Evolutionary conservation across 1,139 yeast genomes (phyloP).

Genomic region (Chernovozyma sophiae-reginae): DNA sequence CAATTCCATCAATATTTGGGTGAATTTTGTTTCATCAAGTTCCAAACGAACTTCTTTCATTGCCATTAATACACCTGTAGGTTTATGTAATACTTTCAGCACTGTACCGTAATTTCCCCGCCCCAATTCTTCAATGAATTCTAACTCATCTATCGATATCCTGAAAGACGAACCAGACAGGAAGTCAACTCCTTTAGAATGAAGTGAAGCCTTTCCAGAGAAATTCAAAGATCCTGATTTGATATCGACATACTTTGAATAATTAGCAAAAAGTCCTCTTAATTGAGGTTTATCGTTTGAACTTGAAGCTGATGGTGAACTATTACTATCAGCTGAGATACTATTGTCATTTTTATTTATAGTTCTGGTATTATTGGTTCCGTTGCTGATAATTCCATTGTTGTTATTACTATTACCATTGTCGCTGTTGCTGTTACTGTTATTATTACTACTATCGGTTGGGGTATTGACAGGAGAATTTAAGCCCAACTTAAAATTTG

Average conservation of each 20-base stretch:
- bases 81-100: slow-evolving; percentile 85
- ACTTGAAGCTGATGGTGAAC: not conserved
- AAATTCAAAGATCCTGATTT: slow-evolving; percentile 89
- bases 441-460: not conserved
- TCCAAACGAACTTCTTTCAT: slow-evolving; percentile 95
- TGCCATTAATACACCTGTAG: slow-evolving; percentile 93
- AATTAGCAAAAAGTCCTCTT: slow-evolving; percentile 71
- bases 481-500: slow-evolving; percentile 37
- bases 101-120: slow-evolving; percentile 96
- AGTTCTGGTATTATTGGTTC: not conserved
- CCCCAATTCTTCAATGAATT: slow-evolving; percentile 81
- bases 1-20: slow-evolving; percentile 92
- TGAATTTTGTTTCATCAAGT: slow-evolving; percentile 83
- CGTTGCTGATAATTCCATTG: not conserved
- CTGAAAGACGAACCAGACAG: slow-evolving; percentile 83
- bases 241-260: slow-evolving; percentile 83
- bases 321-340: not conserved
- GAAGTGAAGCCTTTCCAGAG: slow-evolving; percentile 88
- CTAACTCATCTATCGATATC: slow-evolving; percentile 82
- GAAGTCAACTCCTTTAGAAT: slow-evolving; percentile 88
- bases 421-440: not conserved
- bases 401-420: too few species aligned
- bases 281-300: slow-evolving; percentile 21
- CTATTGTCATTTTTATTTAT: not conserved
- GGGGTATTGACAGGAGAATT: not conserved